Evolutionary conservation across 2,329 filamentous ascomycete genomes (phyloP).

Genomic region (Pyricularia sp.): DNA sequence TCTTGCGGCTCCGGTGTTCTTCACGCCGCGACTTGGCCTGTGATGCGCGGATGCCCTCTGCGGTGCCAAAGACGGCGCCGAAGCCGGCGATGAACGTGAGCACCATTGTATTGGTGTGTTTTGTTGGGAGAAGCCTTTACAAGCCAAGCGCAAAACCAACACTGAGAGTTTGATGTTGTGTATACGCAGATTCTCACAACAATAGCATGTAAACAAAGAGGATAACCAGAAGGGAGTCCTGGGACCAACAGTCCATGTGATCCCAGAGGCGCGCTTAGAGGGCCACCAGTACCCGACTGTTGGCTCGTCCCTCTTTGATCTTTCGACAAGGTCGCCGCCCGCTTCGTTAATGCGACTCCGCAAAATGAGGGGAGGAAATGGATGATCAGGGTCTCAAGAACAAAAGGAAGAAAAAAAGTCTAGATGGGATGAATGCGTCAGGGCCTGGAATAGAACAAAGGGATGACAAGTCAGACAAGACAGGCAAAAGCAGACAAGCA

Average conservation of each 20-base stretch:
- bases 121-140: not conserved
- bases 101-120: slow-evolving; percentile 11
- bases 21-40: slow-evolving; percentile 34
- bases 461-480: not conserved
- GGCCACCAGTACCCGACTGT: not conserved
- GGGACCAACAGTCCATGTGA: not conserved
- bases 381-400: not conserved
- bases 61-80: slow-evolving; percentile 32
- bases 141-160: not conserved
- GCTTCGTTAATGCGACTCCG: not conserved
- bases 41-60: slow-evolving; percentile 35
- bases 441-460: not conserved
- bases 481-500: not conserved
- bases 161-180: not conserved
- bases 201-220: not conserved
- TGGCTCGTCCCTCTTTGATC: not conserved
- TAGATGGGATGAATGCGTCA: not conserved
- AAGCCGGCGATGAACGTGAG: slow-evolving; percentile 28
- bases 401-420: not conserved
- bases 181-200: not conserved
- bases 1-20: slow-evolving; percentile 36
- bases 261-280: not conserved
- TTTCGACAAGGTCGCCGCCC: not conserved
- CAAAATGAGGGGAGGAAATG: not conserved
- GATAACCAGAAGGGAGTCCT: not conserved